phyloP scores from a whole-genome alignment of 2,329 filamentous ascomycete species.

The Botrytis byssoidea region DNA sequence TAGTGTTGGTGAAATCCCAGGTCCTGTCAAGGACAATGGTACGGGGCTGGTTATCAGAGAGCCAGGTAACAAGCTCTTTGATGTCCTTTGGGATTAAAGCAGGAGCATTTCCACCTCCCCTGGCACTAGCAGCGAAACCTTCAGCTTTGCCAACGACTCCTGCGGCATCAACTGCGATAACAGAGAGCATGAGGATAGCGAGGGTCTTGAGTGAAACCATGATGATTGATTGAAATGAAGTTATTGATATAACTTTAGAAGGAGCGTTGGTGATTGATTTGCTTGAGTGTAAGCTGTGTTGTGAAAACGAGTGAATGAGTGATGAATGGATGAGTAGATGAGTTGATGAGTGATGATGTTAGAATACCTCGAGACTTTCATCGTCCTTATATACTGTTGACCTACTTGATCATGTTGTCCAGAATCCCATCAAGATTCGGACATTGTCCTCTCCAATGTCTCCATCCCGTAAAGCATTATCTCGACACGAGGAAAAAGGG shows the following conservation, averaged over 20 bases:
- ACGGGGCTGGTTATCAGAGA: background rate
- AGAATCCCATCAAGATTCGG: background rate
- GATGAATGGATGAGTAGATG: background rate
- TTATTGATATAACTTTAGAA: background rate
- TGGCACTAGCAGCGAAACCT: background rate
- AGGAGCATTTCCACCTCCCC: background rate
- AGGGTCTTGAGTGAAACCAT: background rate
- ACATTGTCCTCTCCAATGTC: background rate
- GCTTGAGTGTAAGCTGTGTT: background rate
- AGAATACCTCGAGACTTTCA: background rate
- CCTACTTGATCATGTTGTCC: background rate
- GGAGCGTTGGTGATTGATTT: background rate
- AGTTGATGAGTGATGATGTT: background rate
- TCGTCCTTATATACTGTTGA: background rate
- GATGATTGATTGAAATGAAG: background rate
- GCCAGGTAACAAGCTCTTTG: background rate
- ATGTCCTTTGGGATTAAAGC: background rate
- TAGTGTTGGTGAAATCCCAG: background rate
- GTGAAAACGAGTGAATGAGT: background rate
- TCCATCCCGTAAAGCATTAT: background rate
- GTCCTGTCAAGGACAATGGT: background rate
- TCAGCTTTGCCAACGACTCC: slow-evolving; percentile 2
- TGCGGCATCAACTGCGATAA: background rate
- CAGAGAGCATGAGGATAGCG: background rate
- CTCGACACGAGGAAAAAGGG: background rate